phyloP scores from a whole-genome alignment of 805 yeast species.

The Kodamaea kakaduensis region DNA sequence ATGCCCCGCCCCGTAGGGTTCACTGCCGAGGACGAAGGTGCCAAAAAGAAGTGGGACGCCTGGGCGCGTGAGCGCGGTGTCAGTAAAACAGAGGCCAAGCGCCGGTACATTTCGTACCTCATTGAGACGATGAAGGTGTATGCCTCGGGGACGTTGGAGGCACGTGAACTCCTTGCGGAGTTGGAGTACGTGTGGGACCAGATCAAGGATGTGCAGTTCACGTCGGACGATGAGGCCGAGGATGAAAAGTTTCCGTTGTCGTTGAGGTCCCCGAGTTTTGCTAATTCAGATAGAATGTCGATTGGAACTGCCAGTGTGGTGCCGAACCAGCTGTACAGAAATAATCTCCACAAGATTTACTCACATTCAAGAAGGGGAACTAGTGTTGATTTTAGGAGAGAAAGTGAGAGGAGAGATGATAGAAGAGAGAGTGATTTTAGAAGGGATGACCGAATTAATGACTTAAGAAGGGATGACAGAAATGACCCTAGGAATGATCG shows the following conservation, averaged over 20 bases:
- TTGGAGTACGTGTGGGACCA: constrained; percentile 75
- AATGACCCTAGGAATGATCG: constrained; percentile 15
- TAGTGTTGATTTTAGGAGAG: no score
- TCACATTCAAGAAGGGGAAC: constrained; percentile 41
- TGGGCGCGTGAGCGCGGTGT: constrained; percentile 77
- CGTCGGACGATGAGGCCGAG: constrained; percentile 28
- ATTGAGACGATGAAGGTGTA: constrained; percentile 70
- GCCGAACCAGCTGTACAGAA: constrained; percentile 27
- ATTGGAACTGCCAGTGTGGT: constrained; percentile 30
- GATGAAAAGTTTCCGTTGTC: constrained; percentile 24
- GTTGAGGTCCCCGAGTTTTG: constrained; percentile 32
- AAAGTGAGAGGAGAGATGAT: no score
- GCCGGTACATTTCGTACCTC: constrained; percentile 60
- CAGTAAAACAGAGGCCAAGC: constrained; percentile 66
- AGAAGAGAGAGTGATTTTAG: no score
- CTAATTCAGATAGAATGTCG: constrained; percentile 33
- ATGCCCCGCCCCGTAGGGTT: constrained; percentile 63
- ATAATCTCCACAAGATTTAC: constrained; percentile 40
- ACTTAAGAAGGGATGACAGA: constrained; percentile 33
- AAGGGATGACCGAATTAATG: constrained; percentile 34
- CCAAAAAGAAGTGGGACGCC: constrained; percentile 76
- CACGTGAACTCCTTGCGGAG: constrained; percentile 61
- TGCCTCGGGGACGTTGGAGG: constrained; percentile 64
- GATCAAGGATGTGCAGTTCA: constrained; percentile 45
- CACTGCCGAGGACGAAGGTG: constrained; percentile 60